Evolutionary conservation across 2,329 filamentous ascomycete genomes (phyloP), one percentile per base, ranked within the genome.

Genomic region (Hypoxylon sp.): DNA sequence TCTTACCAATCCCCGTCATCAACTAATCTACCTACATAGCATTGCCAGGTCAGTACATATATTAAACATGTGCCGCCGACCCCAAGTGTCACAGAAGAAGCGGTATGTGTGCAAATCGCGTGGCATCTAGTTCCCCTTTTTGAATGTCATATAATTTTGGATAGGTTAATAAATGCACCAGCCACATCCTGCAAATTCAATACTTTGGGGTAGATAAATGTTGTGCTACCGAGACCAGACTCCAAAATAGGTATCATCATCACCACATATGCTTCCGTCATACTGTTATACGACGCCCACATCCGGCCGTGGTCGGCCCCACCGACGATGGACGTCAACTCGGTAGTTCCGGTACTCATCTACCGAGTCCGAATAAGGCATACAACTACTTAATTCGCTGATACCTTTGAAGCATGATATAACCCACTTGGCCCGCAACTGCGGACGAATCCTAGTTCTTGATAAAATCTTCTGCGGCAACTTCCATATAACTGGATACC

Each of bases 291-390:
- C 53, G 53, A 56, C 53, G 23, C 23, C 38, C 46, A 14, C 41
- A 46, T 52, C 19, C 60, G 46, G 60, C 60, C 25, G 9, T 45
- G 17, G 25, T 17, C 60, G 51, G 60, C 36, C 60, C 60, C 46
- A 50, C 60, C 14, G 52, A 34, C 32, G 7, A 52, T 41, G 14
- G 45, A 62, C 60, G 13, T 38, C 43, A 46, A 28, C 6, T 49
- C 52, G 46, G 21, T 34, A 21, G 38, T 21, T 43, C 38, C 38
- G 38, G 21, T 43, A 38, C 21, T 63, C 53, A 63, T 48, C 21
- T 53, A 63, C 53, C 52, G 38, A 63, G 23, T 4, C 45, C 53
- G 19, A 56, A 59, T 49, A n/a, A 34, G 23, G 53, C 19, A 58
- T 48, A 43, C 30, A 21, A 25, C 14, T 10, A 41, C 25, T 19